Base-by-base conservation (phyloP, 345 rosid genomes). In the Pugionium cornutum region DNA sequence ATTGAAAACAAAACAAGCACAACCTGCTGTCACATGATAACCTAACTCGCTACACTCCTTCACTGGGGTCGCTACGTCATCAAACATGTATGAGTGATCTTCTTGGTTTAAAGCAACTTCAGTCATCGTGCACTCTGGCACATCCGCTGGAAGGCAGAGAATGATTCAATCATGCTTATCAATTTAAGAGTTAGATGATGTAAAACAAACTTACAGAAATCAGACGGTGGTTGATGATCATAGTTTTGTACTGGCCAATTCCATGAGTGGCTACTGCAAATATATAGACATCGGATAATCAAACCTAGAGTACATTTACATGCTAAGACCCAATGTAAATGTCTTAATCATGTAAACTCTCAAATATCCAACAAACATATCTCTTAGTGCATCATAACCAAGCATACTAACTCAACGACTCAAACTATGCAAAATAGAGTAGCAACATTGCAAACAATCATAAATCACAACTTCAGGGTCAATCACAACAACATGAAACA, bases 21-120 rank as follows among this genome's bases (percentile, higher is more conserved):
- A 82, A 68, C 66, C 72, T 45, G 76, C 64, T 30, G 74, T 72
- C 69, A 68, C 80, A 72, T 81, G 78, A 71, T 81, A 84, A 60
- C 81, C 79, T 76, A 87, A 75, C 74, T 87, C 89, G 56, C 81
- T 87, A 66, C 97, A 95, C 7, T 85, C 91, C 84, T 85, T 95
- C 52, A 84, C 82, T 0, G 99, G 97, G 8, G 97, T 95, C 45
- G 89, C 76, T 74, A 74, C 91, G 47, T 89, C 95, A 53, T 88
- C 91, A 65, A 83, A 82, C 89, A 87, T 84, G 77, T 84, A 86
- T 10, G 97, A 88, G 48, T 83, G 79, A 77, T 91, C 89, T 71
- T 91, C 99, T 65, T 81, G 84, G 53, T 88, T 90, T 52, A 85
- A 70, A 41, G 82, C 7, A 62, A 84, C 90, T 74, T 86, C 82